Evolutionary conservation across 345 rosid genomes (phyloP), one percentile per base, ranked within the genome.

Genomic region (Angophora floribunda): DNA sequence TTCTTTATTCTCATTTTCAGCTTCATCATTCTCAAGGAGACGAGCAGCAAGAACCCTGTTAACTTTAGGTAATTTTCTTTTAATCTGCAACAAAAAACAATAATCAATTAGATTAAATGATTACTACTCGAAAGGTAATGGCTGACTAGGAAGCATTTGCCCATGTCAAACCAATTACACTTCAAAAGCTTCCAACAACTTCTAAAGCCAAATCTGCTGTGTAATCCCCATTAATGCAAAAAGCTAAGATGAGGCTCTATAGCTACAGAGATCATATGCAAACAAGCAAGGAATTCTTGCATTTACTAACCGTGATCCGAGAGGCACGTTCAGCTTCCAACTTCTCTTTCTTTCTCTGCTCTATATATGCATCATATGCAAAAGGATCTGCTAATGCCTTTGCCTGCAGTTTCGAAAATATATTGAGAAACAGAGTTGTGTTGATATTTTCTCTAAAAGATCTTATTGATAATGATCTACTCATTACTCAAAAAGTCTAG

Each of bases 221-320:
- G 49, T 75, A 44, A 41, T 75, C 14, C 49, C 84, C 84, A 75
- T 75, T 75, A 19, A 75, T 75, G 67, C 65, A 22, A 22, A 22
- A 22, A 87, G 47, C 55, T 28, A 85, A 89, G 24, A 67, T 32
- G 47, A 36, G 63, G 59, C 30, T 61, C 17, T 15, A 16, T 22
- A 70, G 80, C 80, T 70, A 36, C 24, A 67, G 24, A 67, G 12
- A 67, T 67, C 16, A 36, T 36, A 32, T 70, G 47, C 80, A 75
- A 75, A 75, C 13, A 75, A 75, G 82, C 47, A 47, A 59, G 65
- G 32, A 78, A 87, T 87, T 52, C 51, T n/a, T 50, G 41, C 24
- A 86, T 90, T 89, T 70, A 93, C 94, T 90, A 44, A 97, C 99
- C 88, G 99, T 95, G 89, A 97, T 97, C 92, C 98, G 92, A 89